Base-by-base conservation (phyloP, 1,139 yeast genomes). In the Zygosaccharomyces sapae region DNA sequence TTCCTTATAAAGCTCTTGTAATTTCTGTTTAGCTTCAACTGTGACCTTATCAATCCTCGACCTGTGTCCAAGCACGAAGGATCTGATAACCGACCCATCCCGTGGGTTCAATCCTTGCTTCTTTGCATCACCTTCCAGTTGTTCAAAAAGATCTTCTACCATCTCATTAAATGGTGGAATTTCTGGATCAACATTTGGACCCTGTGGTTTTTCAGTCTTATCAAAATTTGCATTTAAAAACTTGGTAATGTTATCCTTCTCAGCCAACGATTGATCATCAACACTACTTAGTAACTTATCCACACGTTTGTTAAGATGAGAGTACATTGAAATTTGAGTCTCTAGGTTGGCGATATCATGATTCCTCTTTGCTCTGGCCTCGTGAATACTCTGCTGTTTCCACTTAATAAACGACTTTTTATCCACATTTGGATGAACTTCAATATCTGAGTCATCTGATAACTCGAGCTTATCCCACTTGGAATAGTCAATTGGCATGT, bases 331-430 rank as follows among this genome's bases (percentile, higher is more conserved):
- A 46, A 72, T 67, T 62, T 89, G 96, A 13, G 86, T 77, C 56
- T 83, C 81, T 45, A 90, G 74, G 30, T 86, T 80, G 54, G 78
- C 80, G 64, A 89, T 84, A 59, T 90, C 92, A 37, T 70, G 71
- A 62, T 86, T 86, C 65, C 95, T 72, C 64, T 86, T 86, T 39
- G 76, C 79, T 51, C 99, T 81, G 69, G 90, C 85, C 64, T 90
- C 97, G 65, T 92, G 98, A 55, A 94, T 92, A 60, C 90, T 96
- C 62, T 96, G 84, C 70, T 94, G 99, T 65, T 89, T 92, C 98
- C 97, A 92, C 53, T 82, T 80, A 59, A 94, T 87, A 59, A 94
- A 90, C 1, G 97, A 89, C 43, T 73, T 74, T 66, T 94, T 94
- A 68, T 94, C 99, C 30, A 94, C 98, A 63, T 94, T 94, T 50